These are phyloP conservation scores for Tritrichomonas foetus DNA, from an alignment of 208 protist species.

Conservation along the genomic window DNA sequence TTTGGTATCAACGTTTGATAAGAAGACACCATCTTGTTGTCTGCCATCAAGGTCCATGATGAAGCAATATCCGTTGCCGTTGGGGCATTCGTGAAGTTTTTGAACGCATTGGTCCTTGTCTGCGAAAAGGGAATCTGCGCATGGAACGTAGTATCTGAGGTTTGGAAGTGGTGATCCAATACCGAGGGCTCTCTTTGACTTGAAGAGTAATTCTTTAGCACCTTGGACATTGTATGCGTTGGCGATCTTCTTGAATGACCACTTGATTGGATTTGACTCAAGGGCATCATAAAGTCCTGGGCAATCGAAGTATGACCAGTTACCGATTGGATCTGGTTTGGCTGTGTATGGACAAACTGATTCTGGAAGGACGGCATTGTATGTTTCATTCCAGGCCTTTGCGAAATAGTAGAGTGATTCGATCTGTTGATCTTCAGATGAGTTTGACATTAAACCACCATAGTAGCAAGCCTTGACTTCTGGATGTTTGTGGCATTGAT, in stretches of 20 bases:
- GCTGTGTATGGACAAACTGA: not conserved
- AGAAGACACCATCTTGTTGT: not conserved
- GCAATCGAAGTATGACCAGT: not conserved
- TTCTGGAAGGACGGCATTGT: not conserved
- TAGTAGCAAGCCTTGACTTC: constrained; percentile 3
- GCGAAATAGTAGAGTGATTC: not conserved
- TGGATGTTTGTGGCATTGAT: not conserved
- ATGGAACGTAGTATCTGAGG: not conserved
- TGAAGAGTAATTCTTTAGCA: not conserved
- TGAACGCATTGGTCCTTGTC: not conserved
- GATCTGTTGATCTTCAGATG: constrained; percentile 23
- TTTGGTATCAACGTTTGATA: not conserved
- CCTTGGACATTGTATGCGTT: not conserved
- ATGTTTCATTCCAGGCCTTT: not conserved
- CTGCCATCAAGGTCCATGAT: not conserved
- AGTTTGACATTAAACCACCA: not conserved
- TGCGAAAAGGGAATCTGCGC: not conserved
- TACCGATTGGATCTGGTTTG: not conserved
- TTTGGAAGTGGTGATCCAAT: not conserved
- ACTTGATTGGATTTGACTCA: not conserved
- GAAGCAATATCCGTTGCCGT: not conserved
- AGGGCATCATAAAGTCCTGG: not conserved
- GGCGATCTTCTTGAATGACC: not conserved
- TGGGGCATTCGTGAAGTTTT: not conserved
- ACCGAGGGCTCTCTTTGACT: not conserved